Percentiles rank a stretch among this genome's conserved stretches.
phyloP scores from a whole-genome alignment of 805 yeast genomes.

The Teunomyces cretensis region DNA sequence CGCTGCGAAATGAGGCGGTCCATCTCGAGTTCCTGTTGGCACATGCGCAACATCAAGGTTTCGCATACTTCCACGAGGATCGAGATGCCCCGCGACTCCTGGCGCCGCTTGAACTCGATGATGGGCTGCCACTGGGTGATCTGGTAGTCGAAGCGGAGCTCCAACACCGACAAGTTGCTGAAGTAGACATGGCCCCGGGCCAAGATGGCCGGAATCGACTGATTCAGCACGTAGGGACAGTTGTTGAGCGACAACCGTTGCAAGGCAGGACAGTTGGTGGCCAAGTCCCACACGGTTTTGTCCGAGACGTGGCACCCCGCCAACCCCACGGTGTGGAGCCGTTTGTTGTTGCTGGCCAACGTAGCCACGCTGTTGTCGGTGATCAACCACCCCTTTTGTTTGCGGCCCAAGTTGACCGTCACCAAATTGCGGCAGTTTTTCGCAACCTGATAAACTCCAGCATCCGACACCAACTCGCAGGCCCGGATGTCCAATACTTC shows the following conservation, averaged over 20 bases:
- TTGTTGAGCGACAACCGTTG: slow-evolving; percentile 74
- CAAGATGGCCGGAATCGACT: slow-evolving; percentile 52
- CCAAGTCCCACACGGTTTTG: slow-evolving; percentile 77
- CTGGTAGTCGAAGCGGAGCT: slow-evolving; percentile 61
- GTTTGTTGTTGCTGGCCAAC: slow-evolving; percentile 52
- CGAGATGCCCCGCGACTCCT: slow-evolving; percentile 42
- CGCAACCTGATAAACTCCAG: slow-evolving; percentile 70
- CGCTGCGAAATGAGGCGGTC: slow-evolving; percentile 56
- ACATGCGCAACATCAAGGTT: slow-evolving; percentile 55
- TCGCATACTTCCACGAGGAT: slow-evolving; percentile 82
- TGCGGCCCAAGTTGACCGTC: slow-evolving; percentile 78
- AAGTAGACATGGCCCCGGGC: slow-evolving; percentile 35
- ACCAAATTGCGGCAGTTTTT: slow-evolving; percentile 55
- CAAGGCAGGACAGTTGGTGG: slow-evolving; percentile 45
- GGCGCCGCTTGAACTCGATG: slow-evolving; percentile 63
- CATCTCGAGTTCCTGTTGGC: slow-evolving; percentile 57
- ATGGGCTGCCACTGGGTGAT: slow-evolving; percentile 62
- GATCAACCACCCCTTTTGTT: slow-evolving; percentile 60
- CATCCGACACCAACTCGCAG: slow-evolving; percentile 74
- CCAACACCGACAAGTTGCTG: slow-evolving; percentile 64
- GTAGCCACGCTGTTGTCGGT: slow-evolving; percentile 68
- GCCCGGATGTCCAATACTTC: slow-evolving; percentile 76
- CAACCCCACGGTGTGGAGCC: slow-evolving; percentile 70
- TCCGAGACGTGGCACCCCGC: slow-evolving; percentile 88
- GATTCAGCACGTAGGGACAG: slow-evolving; percentile 60